Evolutionary conservation across 305 asterid species (phyloP), one percentile per base, ranked within the genome.

Genomic region (Solanum hybrid): DNA sequence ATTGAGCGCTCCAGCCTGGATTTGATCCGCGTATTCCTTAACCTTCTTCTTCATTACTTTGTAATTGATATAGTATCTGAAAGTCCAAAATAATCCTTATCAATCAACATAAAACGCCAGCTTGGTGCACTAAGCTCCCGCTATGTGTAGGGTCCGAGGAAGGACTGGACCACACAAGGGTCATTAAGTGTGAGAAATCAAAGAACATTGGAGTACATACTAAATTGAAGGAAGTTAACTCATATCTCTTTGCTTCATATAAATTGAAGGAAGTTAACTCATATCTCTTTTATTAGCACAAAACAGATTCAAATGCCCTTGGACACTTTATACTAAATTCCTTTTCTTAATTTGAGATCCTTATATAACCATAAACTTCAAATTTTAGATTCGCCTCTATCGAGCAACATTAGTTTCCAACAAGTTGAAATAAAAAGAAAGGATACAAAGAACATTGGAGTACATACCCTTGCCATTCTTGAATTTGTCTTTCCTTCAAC

Each of bases 41-140:
- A 97, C 98, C 84, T 73, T 97, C 92, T 94, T 97, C 97, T 97
- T 97, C 99, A 97, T 97, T 90, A 96, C 88, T 91, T 97, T 97
- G 98, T 97, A 97, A 93, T 95, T 97, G 97, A 97, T 97, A 90
- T 97, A 97, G 93, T 97, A 97, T 91, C 99, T 97, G 90, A 92
- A 86, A 84, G 57, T 33, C 67, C 89, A 88, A 92, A n/a, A 71
- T 28, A 78, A 86, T 88, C 51, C 87, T 89, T 87, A 84, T 84
- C 2, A 29, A 51, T 46, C 12, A 51, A 84, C 40, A 51, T 51
- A 84, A 51, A 61, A 22, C 6, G 1, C 28, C 28, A 64, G 0
- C 11, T 64, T 12, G 6, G 26, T 64, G 73, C 73, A 64, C 13
- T 64, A 64, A 64, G 73, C 73, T 64, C 73, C 13, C 0, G 26